These are phyloP conservation scores for Lepiota subincarnata DNA, from an alignment of 768 basidiomycete species.

Conservation along the genomic window DNA sequence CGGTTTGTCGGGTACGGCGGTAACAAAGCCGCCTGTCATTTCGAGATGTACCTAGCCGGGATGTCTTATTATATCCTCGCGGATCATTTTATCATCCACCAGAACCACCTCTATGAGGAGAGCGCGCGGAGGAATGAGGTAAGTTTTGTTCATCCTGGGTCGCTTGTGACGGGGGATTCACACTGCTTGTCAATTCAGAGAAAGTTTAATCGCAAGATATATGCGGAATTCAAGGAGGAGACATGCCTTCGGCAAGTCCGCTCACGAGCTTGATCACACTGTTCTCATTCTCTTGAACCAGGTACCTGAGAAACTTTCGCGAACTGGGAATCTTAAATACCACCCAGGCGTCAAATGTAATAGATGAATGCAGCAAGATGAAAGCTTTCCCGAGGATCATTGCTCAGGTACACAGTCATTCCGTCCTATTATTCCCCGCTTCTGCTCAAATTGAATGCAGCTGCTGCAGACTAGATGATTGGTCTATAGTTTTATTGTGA, in stretches of 20 bases:
- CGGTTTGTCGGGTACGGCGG: conserved; percentile 88
- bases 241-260: conserved; percentile 54
- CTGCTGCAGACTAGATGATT: conserved; percentile 2
- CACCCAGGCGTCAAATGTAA: conserved; percentile 47
- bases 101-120: conserved; percentile 82
- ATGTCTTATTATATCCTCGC: conserved; percentile 79
- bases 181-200: neutral
- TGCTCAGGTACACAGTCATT: conserved; percentile 28
- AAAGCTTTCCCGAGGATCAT: conserved; percentile 44
- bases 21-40: conserved; percentile 90
- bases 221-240: conserved; percentile 72
- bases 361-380: conserved; percentile 62
- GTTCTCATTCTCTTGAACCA: conserved; percentile 22
- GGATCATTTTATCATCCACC: conserved; percentile 88
- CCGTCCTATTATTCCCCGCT: neutral
- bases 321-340: conserved; percentile 47
- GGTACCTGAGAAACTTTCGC: conserved; percentile 62
- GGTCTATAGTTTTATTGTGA: neutral
- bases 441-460: neutral
- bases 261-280: neutral
- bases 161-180: neutral
- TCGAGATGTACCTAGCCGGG: conserved; percentile 87
- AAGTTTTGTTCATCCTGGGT: conserved; percentile 21
- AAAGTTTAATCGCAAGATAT: conserved; percentile 57
- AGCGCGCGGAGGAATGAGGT: conserved; percentile 55